Conservation (phyloP, 495 filamentous ascomycete species). For the Trichoderma reesei region DNA sequence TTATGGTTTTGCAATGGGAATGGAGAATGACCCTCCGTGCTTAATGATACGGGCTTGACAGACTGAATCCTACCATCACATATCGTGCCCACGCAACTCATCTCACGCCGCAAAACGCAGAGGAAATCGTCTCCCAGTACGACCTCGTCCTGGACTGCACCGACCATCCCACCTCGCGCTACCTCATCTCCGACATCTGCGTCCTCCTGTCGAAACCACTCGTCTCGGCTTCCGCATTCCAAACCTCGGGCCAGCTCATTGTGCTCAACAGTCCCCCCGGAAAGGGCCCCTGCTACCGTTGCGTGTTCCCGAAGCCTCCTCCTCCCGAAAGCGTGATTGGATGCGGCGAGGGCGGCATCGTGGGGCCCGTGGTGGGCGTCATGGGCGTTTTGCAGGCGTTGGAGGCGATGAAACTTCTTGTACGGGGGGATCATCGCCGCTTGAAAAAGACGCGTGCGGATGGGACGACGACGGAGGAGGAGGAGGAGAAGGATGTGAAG, state of each 20-base stretch:
- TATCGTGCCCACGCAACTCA: slow-evolving; percentile 52
- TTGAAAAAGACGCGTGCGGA: background rate
- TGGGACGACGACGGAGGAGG: too few species aligned
- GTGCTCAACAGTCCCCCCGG: slow-evolving; percentile 61
- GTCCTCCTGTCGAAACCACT: slow-evolving; percentile 70
- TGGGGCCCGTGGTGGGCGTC: slow-evolving; percentile 85
- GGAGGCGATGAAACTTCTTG: slow-evolving; percentile 78
- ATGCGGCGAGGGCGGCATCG: slow-evolving; percentile 85
- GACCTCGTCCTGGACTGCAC: slow-evolving; percentile 91
- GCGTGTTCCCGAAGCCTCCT: slow-evolving; percentile 81
- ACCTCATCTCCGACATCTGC: slow-evolving; percentile 84
- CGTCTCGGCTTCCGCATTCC: slow-evolving; percentile 78
- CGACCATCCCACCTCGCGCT: slow-evolving; percentile 82
- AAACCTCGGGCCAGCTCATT: slow-evolving; percentile 82
- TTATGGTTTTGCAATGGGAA: background rate
- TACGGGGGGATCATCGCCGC: slow-evolving; percentile 22
- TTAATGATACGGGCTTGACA: slow-evolving; percentile 14
- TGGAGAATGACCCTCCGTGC: background rate
- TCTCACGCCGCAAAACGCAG: slow-evolving; percentile 54
- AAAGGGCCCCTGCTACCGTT: slow-evolving; percentile 79
- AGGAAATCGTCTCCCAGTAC: slow-evolving; percentile 53
- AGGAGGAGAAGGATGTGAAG: slow-evolving; percentile 8
- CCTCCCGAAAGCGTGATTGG: slow-evolving; percentile 65
- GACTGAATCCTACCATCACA: slow-evolving; percentile 57
- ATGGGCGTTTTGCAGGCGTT: slow-evolving; percentile 91